Percentiles rank a stretch among this genome's conserved stretches.
phyloP scores from a whole-genome alignment of 345 rosid species.

The Salix brachista region DNA sequence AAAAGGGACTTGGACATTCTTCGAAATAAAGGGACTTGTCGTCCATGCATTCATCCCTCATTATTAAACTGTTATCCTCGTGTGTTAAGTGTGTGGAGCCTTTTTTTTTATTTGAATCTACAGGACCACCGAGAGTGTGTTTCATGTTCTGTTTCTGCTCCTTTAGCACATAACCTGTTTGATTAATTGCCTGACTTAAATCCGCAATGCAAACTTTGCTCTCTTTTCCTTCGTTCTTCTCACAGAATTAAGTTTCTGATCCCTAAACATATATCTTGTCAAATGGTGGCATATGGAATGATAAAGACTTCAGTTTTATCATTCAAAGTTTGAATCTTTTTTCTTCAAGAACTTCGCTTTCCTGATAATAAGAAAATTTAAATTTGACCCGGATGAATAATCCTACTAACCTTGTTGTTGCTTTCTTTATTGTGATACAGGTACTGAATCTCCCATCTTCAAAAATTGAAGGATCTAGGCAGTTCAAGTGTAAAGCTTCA shows the following conservation, averaged over 20 bases:
- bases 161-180: not conserved
- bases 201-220: not conserved
- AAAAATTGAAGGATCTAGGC: not conserved
- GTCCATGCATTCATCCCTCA: not conserved
- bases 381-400: not conserved
- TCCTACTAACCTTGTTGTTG: not conserved
- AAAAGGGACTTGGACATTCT: too few species aligned
- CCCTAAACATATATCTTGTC: not conserved
- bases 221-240: not conserved
- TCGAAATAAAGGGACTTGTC: not conserved
- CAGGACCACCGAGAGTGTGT: not conserved
- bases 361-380: not conserved
- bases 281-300: not conserved
- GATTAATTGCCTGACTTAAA: not conserved
- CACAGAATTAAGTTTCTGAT: not conserved
- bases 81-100: too few species aligned
- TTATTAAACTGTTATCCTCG: too few species aligned
- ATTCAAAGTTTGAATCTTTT: not conserved
- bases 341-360: not conserved
- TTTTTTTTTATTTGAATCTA: not conserved
- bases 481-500: slow-evolving; percentile 16
- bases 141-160: not conserved
- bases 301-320: not conserved
- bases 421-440: not conserved
- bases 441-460: not conserved